These are phyloP conservation scores for Panicum miliaceum DNA, from an alignment of 176 grass and related monocot genomes.

Conservation along the genomic window DNA sequence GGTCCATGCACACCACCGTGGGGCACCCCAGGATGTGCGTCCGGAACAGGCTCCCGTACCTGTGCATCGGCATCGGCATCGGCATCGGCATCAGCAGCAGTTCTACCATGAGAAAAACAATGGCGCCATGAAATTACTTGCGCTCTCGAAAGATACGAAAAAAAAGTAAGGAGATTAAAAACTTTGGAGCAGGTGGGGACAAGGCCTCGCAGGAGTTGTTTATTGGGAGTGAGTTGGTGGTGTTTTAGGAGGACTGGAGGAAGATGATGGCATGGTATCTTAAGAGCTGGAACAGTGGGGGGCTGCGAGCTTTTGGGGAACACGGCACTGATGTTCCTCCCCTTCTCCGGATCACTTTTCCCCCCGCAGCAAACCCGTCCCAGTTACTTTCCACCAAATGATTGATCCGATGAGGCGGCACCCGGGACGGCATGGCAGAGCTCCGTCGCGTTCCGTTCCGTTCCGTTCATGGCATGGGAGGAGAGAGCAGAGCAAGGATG, in stretches of 20 bases:
- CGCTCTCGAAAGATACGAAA: not conserved
- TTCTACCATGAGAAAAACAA: not conserved
- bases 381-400: constrained; percentile 1
- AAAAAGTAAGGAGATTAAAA: not conserved
- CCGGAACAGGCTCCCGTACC: constrained; percentile 89
- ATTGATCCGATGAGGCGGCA: constrained; percentile 18
- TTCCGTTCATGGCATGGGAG: no score
- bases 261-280: not conserved
- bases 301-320: constrained; percentile 69
- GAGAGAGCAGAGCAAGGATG: not conserved
- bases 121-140: not conserved
- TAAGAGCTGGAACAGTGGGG: constrained; percentile 64
- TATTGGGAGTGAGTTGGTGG: not conserved
- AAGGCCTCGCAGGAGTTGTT: not conserved
- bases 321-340: constrained; percentile 45
- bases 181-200: not conserved
- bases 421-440: not conserved
- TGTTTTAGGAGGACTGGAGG: not conserved
- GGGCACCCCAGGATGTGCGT: constrained; percentile 98
- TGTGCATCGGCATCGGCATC: constrained; percentile 2
- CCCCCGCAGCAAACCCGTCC: not conserved
- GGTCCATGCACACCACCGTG: constrained; percentile 95
- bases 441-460: not conserved
- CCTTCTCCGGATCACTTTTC: constrained; percentile 28
- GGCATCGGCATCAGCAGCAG: not conserved